These are phyloP conservation scores for Daedaleopsis sinensis DNA, from an alignment of 768 basidiomycete species.

Conservation along the genomic window DNA sequence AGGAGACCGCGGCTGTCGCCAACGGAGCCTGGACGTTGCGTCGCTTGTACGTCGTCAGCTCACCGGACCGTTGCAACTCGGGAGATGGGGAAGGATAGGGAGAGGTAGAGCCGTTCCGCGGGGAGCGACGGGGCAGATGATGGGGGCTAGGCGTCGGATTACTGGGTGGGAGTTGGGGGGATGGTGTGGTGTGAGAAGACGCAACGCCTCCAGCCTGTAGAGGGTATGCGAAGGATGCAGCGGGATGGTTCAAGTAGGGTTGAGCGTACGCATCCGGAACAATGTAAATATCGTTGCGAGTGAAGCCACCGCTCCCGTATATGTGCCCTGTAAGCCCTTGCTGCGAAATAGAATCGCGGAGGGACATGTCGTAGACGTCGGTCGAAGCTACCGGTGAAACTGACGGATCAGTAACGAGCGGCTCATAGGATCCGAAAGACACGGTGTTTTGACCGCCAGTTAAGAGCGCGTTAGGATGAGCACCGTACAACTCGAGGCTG, in stretches of 20 bases:
- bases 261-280: background rate
- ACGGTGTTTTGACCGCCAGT: background rate
- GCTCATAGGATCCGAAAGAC: no score
- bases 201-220: background rate
- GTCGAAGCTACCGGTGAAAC: no score
- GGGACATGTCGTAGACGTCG: no score
- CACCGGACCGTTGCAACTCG: background rate
- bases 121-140: background rate
- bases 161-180: background rate
- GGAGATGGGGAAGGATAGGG: background rate
- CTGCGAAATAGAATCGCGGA: no score
- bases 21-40: no score
- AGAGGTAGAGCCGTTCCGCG: background rate
- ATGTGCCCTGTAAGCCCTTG: no score
- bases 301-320: no score
- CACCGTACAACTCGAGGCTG: background rate
- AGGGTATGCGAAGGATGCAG: background rate
- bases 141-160: no score
- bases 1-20: no score
- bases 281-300: no score
- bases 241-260: conserved; percentile 4
- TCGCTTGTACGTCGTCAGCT: background rate
- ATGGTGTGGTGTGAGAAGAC: background rate
- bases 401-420: no score
- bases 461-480: background rate